Evolutionary conservation across 768 basidiomycete species (phyloP), one percentile per base, ranked within the genome.

Genomic region (Floccularia luteovirens): DNA sequence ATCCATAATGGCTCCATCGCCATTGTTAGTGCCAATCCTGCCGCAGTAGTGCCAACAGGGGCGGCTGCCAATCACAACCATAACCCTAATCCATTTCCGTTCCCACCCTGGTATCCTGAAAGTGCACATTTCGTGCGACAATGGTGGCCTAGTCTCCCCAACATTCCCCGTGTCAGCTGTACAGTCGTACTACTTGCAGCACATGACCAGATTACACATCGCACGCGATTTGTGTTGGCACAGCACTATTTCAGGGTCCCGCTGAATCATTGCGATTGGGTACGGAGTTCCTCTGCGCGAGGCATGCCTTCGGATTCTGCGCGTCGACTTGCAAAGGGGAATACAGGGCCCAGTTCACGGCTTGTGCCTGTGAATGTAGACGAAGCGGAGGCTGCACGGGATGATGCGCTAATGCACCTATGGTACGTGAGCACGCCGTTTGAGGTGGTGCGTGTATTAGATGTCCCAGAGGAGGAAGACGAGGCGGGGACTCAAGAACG

Each of bases 171-270:
- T 19, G 69, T 83, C 6, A 83, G 81, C 57, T 84, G 81, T 49
- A 82, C 82, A 0, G 82, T 85, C 16, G 72, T 84, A 16, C 66
- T 86, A 1, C 70, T 84, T 3, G 75, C 79, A 0, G 65, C 70
- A 8, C 79, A 82, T 43, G 75, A 83, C 46, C 70, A 64, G n/a
- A 58, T 64, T 5, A 77, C 76, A 12, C 77, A 79, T 43, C 64
- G 67, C 2, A 79, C 73, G 31, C 62, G 72, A 23, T 84, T 77
- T 46, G 76, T 82, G 17, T 68, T 85, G 8, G 79, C 79, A 2
- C 82, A 86, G 48, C 82, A 86, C 54, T 86, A 86, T 54, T 86
- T 86, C 54, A 64, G 72, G 10, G 82, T 85, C 1, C 82, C 82
- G 4, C 65, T 85, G 28, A 56, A 60, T 14, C 56, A 60, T 24